Conservation (phyloP, 257 asterid genomes). For the Buddleja alternifolia region DNA sequence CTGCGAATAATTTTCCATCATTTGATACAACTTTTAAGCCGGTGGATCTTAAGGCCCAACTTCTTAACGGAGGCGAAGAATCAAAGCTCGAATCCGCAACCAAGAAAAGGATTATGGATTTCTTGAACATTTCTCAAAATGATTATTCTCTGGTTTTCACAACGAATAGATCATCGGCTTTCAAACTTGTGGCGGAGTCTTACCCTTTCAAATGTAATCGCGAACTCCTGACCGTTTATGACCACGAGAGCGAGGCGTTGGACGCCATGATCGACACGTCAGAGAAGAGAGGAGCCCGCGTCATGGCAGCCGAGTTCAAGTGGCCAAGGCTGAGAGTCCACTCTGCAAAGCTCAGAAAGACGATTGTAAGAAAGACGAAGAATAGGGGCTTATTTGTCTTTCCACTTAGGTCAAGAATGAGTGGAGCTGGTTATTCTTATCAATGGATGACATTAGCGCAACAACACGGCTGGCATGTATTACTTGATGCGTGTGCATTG, state of each 20-base stretch:
- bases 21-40: slow-evolving; percentile 62
- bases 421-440: slow-evolving; percentile 76
- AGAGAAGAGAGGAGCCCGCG: slow-evolving; percentile 67
- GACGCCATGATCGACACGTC: slow-evolving; percentile 62
- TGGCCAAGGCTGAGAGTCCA: slow-evolving; percentile 85
- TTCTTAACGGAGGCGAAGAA: slow-evolving; percentile 63
- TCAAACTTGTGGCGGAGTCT: slow-evolving; percentile 76
- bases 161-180: slow-evolving; percentile 82
- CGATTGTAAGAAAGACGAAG: slow-evolving; percentile 51
- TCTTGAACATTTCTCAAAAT: slow-evolving; percentile 59
- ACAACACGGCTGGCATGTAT: slow-evolving; percentile 89
- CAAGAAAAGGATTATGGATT: slow-evolving; percentile 72
- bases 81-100: slow-evolving; percentile 65
- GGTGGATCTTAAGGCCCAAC: slow-evolving; percentile 67
- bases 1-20: slow-evolving; percentile 43
- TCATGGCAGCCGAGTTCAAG: slow-evolving; percentile 77
- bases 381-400: slow-evolving; percentile 74
- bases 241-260: slow-evolving; percentile 80
- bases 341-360: slow-evolving; percentile 53
- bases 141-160: slow-evolving; percentile 85
- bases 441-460: slow-evolving; percentile 92
- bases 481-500: slow-evolving; percentile 86
- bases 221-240: slow-evolving; percentile 79
- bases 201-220: slow-evolving; percentile 66
- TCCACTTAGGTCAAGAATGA: slow-evolving; percentile 92